A percentile compares a stretch with the other conserved stretches of the same genome.
These are phyloP conservation scores for Thalia dealbata DNA, from an alignment of 176 grass and related monocot species.

Conservation along the genomic window DNA sequence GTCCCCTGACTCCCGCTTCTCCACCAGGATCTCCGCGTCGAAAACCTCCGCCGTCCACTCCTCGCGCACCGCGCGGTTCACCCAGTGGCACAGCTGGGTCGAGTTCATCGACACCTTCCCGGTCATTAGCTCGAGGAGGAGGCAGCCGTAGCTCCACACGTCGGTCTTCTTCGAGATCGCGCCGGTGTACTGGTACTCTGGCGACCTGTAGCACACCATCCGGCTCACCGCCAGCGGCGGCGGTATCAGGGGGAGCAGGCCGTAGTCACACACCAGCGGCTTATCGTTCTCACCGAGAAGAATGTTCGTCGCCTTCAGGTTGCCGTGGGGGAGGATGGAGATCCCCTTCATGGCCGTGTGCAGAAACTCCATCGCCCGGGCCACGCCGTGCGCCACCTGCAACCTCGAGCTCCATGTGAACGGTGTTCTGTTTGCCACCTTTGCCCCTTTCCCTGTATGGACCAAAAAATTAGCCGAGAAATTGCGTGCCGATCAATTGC, in stretches of 20 bases:
- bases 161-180: constrained; percentile 4
- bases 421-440: neutral
- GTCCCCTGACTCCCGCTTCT: neutral
- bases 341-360: neutral
- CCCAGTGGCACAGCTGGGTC: neutral
- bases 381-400: constrained; percentile 7
- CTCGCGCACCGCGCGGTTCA: constrained; percentile 16
- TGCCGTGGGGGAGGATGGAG: constrained; percentile 9
- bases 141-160: constrained; percentile 23
- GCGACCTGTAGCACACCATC: constrained; percentile 17
- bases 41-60: constrained; percentile 21
- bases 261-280: constrained; percentile 3
- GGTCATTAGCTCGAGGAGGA: constrained; percentile 21
- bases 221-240: neutral
- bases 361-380: constrained; percentile 7
- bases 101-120: neutral
- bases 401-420: constrained; percentile 17
- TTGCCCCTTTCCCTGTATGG: neutral
- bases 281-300: constrained; percentile 16
- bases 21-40: neutral
- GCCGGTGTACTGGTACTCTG: neutral
- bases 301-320: constrained; percentile 12
- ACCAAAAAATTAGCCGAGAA: neutral
- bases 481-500: neutral
- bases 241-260: neutral